Percentiles rank a stretch among this genome's conserved stretches.
Evolutionary conservation across 306 rosid species (phyloP).

Genomic region (Echinosophora koreensis): DNA sequence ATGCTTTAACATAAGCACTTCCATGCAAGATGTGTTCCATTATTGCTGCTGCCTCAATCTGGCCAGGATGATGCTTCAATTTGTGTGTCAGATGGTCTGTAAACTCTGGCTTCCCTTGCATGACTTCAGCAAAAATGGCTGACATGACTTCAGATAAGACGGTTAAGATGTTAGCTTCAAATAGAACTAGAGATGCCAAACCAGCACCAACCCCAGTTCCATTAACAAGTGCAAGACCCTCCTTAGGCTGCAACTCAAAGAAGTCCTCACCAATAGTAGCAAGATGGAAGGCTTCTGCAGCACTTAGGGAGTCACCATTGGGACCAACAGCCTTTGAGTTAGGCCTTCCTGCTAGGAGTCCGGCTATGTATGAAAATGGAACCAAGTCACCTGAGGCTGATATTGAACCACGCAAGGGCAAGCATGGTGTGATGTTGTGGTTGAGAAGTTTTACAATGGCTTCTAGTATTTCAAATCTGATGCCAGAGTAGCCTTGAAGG

Average conservation of each 20-base stretch:
- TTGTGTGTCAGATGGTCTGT: conserved; percentile 53
- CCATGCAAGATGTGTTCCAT: conserved; percentile 62
- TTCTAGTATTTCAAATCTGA: conserved; percentile 56
- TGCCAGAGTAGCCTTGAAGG: conserved; percentile 62
- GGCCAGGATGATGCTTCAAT: conserved; percentile 60
- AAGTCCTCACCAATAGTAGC: conserved; percentile 43
- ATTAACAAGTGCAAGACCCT: conserved; percentile 60
- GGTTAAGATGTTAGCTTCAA: conserved; percentile 53
- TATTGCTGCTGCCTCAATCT: conserved; percentile 57
- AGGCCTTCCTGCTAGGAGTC: conserved; percentile 53
- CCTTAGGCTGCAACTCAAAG: conserved; percentile 57
- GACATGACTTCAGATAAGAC: conserved; percentile 51
- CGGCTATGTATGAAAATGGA: conserved; percentile 59
- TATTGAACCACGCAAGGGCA: conserved; percentile 60
- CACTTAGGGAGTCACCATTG: conserved; percentile 45
- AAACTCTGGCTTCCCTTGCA: conserved; percentile 55
- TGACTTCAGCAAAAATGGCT: conserved; percentile 57
- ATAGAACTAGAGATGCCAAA: conserved; percentile 51
- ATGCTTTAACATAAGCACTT: conserved; percentile 53
- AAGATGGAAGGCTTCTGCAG: conserved; percentile 42
- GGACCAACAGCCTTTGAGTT: conserved; percentile 55
- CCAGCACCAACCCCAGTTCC: conserved; percentile 65
- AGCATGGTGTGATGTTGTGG: conserved; percentile 55
- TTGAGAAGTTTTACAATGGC: conserved; percentile 55
- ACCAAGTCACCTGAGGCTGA: conserved; percentile 60